Base-by-base conservation (phyloP, 83 land plant species). In the Isoetes engelmannii region DNA sequence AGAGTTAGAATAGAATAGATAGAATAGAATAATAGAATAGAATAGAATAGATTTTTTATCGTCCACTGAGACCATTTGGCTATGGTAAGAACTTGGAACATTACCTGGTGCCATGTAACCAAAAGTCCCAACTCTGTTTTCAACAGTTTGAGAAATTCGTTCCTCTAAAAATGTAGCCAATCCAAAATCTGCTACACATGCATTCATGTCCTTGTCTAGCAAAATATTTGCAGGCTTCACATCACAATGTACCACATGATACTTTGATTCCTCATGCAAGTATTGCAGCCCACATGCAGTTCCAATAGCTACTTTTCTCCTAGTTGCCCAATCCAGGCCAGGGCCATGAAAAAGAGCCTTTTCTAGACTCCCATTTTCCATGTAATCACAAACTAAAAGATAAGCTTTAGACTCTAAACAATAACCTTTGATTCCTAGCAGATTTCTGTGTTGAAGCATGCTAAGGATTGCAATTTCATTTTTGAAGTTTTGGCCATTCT, bases 41-140 rank as follows among this genome's bases (percentile, higher is more conserved):
- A 57, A 57, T 5, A 8, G 13, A 50, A 8, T 13, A 50, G 10
- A 8, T 50, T 13, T 8, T 50, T 8, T 50, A 50, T 50, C 53
- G 13, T 8, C 53, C 10, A 50, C 10, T 8, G 53, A 50, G 13
- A 50, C n/a, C 13, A 13, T 50, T 13, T 50, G 13, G 13, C 53
- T n/a, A 15, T 5, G 44, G 5, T 37, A 46, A n/a, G 44, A 44
- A 19, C 10, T 18, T 50, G 61, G 12, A 20, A 8, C 28, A 83
- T 82, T 75, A 84, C 87, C 55, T 15, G 17, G 55, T 51, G 17
- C 55, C 15, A 51, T 12, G 17, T 12, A 51, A 17, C 15, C 13
- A 51, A 86, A 65, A 47, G 89, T 86, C 65, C 89, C 89, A 37
- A 85, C 87, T 5, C 83, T 84, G 41, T 80, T 67, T 57, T 86